Conservation (phyloP, 345 rosid genomes). For the Acer campestre region DNA sequence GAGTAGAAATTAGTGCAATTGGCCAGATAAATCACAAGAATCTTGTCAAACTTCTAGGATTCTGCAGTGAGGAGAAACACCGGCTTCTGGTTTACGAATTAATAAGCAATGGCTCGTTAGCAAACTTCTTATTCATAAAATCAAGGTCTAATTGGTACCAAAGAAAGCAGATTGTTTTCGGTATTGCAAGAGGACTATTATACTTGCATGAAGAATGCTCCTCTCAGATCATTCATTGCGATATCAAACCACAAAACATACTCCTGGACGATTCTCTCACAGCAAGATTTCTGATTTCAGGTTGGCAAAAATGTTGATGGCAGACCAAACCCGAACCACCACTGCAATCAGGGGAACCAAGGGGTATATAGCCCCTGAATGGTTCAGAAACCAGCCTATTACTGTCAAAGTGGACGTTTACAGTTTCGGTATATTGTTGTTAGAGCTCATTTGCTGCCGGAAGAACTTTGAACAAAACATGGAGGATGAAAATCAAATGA, state of each 20-base stretch:
- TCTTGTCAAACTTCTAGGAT: constrained; percentile 40
- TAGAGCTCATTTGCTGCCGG: constrained; percentile 44
- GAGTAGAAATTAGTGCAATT: constrained; percentile 36
- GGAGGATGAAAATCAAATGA: constrained; percentile 14
- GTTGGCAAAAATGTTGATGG: constrained; percentile 37
- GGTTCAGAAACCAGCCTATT: constrained; percentile 44
- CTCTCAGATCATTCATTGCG: constrained; percentile 41
- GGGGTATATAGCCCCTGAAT: constrained; percentile 48
- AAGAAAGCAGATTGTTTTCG: constrained; percentile 35
- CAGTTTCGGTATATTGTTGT: constrained; percentile 44
- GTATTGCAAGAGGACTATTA: constrained; percentile 36
- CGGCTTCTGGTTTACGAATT: constrained; percentile 44
- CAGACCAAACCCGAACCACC: constrained; percentile 28
- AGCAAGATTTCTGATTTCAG: constrained; percentile 40
- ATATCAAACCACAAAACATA: constrained; percentile 45
- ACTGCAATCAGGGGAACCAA: constrained; percentile 42
- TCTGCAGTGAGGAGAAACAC: constrained; percentile 36
- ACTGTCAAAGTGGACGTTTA: constrained; percentile 49
- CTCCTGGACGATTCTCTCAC: constrained; percentile 29
- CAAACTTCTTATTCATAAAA: constrained; percentile 24
- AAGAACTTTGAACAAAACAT: constrained; percentile 20
- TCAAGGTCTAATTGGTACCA: constrained; percentile 29
- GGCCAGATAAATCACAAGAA: constrained; percentile 48
- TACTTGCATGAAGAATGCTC: constrained; percentile 44
- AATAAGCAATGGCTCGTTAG: constrained; percentile 36